These are phyloP conservation scores for Friedmanniomyces simplex DNA, from an alignment of 495 filamentous ascomycete species.

Conservation along the genomic window DNA sequence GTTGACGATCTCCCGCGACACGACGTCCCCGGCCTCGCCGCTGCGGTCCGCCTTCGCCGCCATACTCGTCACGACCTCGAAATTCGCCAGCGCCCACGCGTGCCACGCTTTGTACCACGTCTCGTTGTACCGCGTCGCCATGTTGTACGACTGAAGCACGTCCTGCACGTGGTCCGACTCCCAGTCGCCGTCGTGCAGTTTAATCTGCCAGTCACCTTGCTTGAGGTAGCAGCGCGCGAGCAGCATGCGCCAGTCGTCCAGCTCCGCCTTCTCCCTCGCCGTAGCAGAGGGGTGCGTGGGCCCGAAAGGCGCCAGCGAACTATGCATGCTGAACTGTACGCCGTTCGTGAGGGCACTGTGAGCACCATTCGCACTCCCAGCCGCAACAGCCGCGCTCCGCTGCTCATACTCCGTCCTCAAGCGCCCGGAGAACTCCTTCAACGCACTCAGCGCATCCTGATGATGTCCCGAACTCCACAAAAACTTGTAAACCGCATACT, in stretches of 20 bases:
- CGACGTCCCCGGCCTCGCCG: slow-evolving; percentile 42
- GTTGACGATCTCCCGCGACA: slow-evolving; percentile 51
- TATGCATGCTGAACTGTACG: slow-evolving; percentile 40
- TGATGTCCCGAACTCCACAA: slow-evolving; percentile 73
- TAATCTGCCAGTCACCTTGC: slow-evolving; percentile 89
- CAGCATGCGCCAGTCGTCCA: slow-evolving; percentile 57
- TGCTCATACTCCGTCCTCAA: slow-evolving; percentile 62
- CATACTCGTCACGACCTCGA: slow-evolving; percentile 85
- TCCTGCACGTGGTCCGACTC: slow-evolving; percentile 61
- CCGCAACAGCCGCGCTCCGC: slow-evolving; percentile 40
- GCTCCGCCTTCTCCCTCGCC: slow-evolving; percentile 25
- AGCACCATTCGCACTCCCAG: slow-evolving; percentile 32
- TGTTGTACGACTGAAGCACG: slow-evolving; percentile 74
- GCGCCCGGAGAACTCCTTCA: slow-evolving; percentile 71
- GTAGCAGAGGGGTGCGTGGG: slow-evolving; percentile 9
- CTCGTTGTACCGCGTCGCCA: slow-evolving; percentile 82
- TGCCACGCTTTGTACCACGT: slow-evolving; percentile 99
- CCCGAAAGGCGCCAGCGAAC: slow-evolving; percentile 24
- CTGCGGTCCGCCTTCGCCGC: slow-evolving; percentile 44
- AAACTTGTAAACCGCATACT: slow-evolving; percentile 89
- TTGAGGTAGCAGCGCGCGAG: slow-evolving; percentile 91
- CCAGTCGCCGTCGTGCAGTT: slow-evolving; percentile 77
- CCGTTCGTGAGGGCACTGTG: slow-evolving; percentile 46
- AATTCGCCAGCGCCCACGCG: slow-evolving; percentile 97
- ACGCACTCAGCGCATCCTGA: slow-evolving; percentile 59